Percentiles rank a stretch among this genome's conserved stretches.
Conservation (phyloP, 1,139 yeast species). For the Yamadazyma trypodendri region DNA sequence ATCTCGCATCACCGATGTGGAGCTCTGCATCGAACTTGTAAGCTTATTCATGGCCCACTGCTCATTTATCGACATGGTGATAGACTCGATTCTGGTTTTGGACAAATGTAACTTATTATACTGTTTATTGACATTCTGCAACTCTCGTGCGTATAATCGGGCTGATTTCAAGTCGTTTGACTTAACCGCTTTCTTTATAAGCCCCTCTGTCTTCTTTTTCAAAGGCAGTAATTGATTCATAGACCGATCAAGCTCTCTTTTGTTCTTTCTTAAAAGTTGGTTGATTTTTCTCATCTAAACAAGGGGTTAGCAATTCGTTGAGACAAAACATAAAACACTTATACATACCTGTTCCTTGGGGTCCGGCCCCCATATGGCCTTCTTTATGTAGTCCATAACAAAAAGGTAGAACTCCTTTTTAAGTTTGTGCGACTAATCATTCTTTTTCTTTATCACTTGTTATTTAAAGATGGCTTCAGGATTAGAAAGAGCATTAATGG, state of each 20-base stretch:
- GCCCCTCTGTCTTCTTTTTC: slow-evolving; percentile 69
- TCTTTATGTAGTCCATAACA: slow-evolving; percentile 50
- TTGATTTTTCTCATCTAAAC: slow-evolving; percentile 74
- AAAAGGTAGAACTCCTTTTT: background rate
- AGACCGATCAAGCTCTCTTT: slow-evolving; percentile 75
- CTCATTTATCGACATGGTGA: slow-evolving; percentile 86
- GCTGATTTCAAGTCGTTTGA: slow-evolving; percentile 77
- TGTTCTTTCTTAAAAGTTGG: slow-evolving; percentile 76
- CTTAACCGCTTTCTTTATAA: slow-evolving; percentile 76
- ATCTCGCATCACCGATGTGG: slow-evolving; percentile 84
- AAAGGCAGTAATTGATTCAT: slow-evolving; percentile 66
- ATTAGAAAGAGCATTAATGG: slow-evolving; percentile 24
- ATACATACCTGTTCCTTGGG: slow-evolving; percentile 77
- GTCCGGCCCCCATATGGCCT: slow-evolving; percentile 93
- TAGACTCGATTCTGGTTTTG: slow-evolving; percentile 82
- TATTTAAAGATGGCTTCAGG: slow-evolving; percentile 42
- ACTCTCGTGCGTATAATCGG: slow-evolving; percentile 76
- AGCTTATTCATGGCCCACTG: slow-evolving; percentile 84
- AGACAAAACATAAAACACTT: no score
- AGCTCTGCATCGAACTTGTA: slow-evolving; percentile 76
- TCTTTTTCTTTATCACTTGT: background rate
- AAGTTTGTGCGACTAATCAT: slow-evolving; percentile 3
- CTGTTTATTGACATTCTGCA: slow-evolving; percentile 73
- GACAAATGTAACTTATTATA: slow-evolving; percentile 73
- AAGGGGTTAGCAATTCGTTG: slow-evolving; percentile 21